Evolutionary conservation across 768 basidiomycete genomes (phyloP).

Genomic region (Trametes elegans): DNA sequence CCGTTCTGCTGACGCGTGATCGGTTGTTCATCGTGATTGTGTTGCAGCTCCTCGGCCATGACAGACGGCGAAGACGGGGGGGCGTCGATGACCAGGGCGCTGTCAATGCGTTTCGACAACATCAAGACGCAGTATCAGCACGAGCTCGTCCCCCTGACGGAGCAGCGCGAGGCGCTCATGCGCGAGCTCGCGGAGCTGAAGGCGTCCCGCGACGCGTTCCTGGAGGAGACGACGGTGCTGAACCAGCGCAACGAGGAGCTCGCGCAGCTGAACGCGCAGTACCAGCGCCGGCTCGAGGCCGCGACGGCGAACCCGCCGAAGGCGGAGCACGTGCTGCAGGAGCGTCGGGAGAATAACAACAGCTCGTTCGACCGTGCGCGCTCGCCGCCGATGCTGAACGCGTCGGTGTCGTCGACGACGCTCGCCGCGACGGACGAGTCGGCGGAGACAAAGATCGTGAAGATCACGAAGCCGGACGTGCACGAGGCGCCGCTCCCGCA

Average conservation of each 20-base stretch:
- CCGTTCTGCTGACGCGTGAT: neutral
- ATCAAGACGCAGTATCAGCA: constrained; percentile 85
- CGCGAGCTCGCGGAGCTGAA: constrained; percentile 87
- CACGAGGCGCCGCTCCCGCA: constrained; percentile 42
- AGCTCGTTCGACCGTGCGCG: constrained; percentile 21
- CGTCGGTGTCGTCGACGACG: constrained; percentile 40
- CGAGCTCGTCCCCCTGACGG: constrained; percentile 81
- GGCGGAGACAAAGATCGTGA: constrained; percentile 41
- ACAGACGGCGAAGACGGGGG: constrained; percentile 22
- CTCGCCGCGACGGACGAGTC: constrained; percentile 47
- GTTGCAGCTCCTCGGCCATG: constrained; percentile 19
- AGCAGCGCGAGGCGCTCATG: constrained; percentile 73
- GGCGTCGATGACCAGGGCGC: constrained; percentile 49
- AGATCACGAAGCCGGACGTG: constrained; percentile 31
- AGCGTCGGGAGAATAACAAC: constrained; percentile 12
- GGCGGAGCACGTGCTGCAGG: constrained; percentile 19
- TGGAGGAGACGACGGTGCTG: constrained; percentile 90
- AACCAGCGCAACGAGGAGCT: constrained; percentile 93
- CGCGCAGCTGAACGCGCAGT: constrained; percentile 81
- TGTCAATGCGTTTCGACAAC: constrained; percentile 82
- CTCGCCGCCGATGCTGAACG: constrained; percentile 22
- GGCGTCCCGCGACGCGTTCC: constrained; percentile 78
- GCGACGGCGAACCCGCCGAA: constrained; percentile 8
- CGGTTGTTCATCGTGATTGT: neutral
- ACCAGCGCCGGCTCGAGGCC: constrained; percentile 72